Base-by-base conservation (phyloP, 306 rosid genomes). In the Prunus dulcis region DNA sequence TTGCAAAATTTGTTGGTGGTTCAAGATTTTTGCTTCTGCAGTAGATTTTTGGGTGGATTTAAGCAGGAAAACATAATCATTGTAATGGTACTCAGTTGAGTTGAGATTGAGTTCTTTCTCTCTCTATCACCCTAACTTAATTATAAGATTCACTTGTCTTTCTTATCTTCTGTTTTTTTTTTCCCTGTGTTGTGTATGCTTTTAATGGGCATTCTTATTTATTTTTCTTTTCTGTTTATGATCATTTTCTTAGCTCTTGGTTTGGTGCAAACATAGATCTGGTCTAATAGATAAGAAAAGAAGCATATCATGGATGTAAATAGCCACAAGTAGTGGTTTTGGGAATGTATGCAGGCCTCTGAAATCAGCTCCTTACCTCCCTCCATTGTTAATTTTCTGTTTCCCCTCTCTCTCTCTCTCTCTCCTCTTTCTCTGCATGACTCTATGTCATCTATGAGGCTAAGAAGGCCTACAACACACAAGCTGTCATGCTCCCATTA, bases 251-350 rank as follows among this genome's bases (percentile, higher is more conserved):
- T 68, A 80, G 81, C 79, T 86, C 78, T 82, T 83, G 85, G 86
- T 84, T 77, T 79, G 85, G 84, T 78, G 80, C 80, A 89, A 81
- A 75, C 81, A 86, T 86, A 92, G 96, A 94, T 94, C 97, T 94
- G 89, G 91, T 88, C 85, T 85, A 77, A 88, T 64, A 86, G 85
- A 83, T 84, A 57, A 82, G 88, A 82, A 86, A 79, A 90, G 84
- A 84, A 84, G 86, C 84, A 82, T 79, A 78, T 23, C 77, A 64
- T 67, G 76, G 82, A 82, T 84, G 86, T 74, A 82, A 74, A 79
- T 82, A 69, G 91, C 74, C 85, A 83, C 79, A 76, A 80, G 83
- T 76, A 81, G 79, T 76, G 84, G 60, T 75, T 83, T 83, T 83
- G 80, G 86, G 77, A 86, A 86, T 82, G 85, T 88, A 86, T 80